Evolutionary conservation across 139 green algal genomes (phyloP), one percentile per base, ranked within the genome.

Genomic region (Haematococcus lacustris): DNA sequence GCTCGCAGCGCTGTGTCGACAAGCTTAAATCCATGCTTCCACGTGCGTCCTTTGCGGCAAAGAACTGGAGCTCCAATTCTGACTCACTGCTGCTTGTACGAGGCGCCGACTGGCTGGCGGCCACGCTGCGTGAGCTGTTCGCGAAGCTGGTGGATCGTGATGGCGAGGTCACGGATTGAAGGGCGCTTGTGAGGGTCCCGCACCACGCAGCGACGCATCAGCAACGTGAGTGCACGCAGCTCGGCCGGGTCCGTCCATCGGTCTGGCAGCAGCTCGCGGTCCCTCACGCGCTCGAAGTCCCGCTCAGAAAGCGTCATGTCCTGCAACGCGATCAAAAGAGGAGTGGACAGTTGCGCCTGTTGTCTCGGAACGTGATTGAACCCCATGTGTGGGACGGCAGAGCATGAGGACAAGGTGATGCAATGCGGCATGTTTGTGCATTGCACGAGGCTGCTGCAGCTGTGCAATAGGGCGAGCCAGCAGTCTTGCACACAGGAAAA

Each of bases 161-260:
- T 37, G 6, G 37, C 63, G 37, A 69, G 63, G 21, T 69, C 63
- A 5, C 6, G 21, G 7, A 69, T 51, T 13, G 37, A 21, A 3
- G 63, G 63, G 17, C 63, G 35, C 37, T 69, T 50, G 5, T 51
- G 21, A 2, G 63, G 63, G 63, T 69, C 63, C 7, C 37, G 26
- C 35, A 51, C 63, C 5, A 69, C 63, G 35, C 63, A 69, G 35
- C 63, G 63, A 21, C 63, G 63, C 63, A 69, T 69, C 37, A 69
- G 63, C 25, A 3, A 6, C 2, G 63, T 69, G 5, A 69, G 34
- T 3, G 35, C 34, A 51, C 63, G 63, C 37, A 69, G 26, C 63
- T 69, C 63, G 37, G 34, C 37, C 4, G 63, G 63, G 63, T 69
- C 63, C 17, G 26, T 3, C 4, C 13, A 6, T 2, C 35, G n/a